Base-by-base conservation (phyloP, 2,329 filamentous ascomycete genomes). In the Colletotrichum acutatum region DNA sequence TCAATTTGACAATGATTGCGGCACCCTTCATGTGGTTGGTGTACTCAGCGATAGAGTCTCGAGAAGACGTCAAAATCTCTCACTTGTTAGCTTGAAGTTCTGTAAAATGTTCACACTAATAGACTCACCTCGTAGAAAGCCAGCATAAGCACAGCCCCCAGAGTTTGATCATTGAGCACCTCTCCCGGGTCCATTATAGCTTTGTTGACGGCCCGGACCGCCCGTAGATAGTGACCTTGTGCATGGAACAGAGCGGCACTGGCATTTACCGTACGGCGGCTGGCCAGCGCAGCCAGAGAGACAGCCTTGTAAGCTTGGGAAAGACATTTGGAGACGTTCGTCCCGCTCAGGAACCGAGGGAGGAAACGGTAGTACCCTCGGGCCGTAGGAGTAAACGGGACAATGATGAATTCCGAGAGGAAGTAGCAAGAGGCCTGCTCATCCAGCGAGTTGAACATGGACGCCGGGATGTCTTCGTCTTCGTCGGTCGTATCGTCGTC, bases 1-100 rank as follows among this genome's bases (percentile, higher is more conserved):
- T 70, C 54, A 77, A 72, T 59, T 75, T 74, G 22, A 77, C 74
- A 2, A 77, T 74, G 30, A 76, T 74, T 42, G 76, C 76, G 14
- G 76, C 76, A 32, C 76, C 76, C 46, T 77, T 77, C 68, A 77
- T 75, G 60, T 77, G 76, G 46, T 75, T 75, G 9, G 72, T 71
- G 24, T 77, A 77, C 42, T 75, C 76, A 1, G 63, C 60, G 14
- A 77, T 75, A 19, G 75, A 73, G 26, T 73, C 56, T 16, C 70
- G 71, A 32, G 74, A 74, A 6, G 74, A 71, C 9, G 72, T 72
- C 59, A 77, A 28, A 3, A 75, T 72, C 76, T 76, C 24, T 2
- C 0, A 14, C 4, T 5, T 4, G 14, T 75, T 54, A 74, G 54
- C 12, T 12, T 4, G 5, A 1, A 1, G 22, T 3, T 5, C 4